Percentiles rank a stretch among this genome's conserved stretches.
phyloP scores from a whole-genome alignment of 257 asterid species.

The Rhazya stricta region DNA sequence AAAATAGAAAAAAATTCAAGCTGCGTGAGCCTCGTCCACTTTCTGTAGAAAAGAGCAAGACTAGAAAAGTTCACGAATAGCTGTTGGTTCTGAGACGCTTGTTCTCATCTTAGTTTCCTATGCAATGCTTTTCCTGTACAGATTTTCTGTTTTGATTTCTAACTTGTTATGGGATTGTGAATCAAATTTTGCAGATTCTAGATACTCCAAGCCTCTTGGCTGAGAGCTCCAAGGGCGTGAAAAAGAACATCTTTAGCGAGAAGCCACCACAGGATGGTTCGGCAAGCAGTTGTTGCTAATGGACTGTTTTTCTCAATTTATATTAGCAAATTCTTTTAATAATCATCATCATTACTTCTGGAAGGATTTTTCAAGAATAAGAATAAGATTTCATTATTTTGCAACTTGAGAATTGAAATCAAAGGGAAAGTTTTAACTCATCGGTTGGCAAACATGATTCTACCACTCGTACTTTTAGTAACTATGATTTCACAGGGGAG shows the following conservation, averaged over 20 bases:
- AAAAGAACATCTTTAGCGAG: conserved; percentile 8
- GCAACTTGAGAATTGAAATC: background rate
- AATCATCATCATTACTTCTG: background rate
- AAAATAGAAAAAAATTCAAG: background rate
- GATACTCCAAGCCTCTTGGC: conserved; percentile 16
- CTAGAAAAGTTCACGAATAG: background rate
- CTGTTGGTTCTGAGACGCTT: background rate
- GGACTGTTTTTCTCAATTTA: background rate
- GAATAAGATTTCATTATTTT: background rate
- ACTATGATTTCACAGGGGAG: too few species aligned
- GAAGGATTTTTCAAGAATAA: background rate
- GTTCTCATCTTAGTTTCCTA: background rate
- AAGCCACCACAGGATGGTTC: conserved; percentile 1
- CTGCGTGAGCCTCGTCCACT: background rate
- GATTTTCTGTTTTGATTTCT: background rate
- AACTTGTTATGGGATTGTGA: background rate
- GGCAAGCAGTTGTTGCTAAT: conserved; percentile 13
- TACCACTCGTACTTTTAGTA: too few species aligned
- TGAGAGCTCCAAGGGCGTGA: conserved; percentile 3
- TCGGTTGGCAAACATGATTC: too few species aligned
- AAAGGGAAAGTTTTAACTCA: too few species aligned
- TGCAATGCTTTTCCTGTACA: background rate
- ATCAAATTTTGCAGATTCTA: conserved; percentile 2
- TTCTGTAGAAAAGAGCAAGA: background rate
- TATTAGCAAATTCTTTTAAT: background rate